Conservation (phyloP, 208 protist genomes). For the Phytomonas sp. region DNA sequence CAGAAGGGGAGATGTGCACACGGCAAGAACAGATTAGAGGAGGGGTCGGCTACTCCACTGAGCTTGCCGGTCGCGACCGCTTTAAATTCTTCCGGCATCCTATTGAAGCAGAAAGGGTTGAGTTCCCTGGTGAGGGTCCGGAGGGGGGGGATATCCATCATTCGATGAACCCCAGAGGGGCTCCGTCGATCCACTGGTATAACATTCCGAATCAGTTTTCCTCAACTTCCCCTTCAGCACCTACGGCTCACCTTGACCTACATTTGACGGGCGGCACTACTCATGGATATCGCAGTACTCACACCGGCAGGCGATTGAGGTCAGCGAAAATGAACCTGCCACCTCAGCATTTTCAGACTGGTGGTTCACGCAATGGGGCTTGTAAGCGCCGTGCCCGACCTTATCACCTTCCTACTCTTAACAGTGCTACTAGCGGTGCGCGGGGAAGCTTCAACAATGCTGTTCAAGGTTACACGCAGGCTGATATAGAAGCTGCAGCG, state of each 20-base stretch:
- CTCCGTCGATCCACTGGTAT: neutral
- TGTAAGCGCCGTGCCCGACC: slow-evolving; percentile 14
- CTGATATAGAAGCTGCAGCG: neutral
- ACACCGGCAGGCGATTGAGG: neutral
- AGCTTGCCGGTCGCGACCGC: slow-evolving; percentile 79
- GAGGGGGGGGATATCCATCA: neutral
- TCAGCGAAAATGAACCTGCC: neutral
- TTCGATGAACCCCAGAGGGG: slow-evolving; percentile 1
- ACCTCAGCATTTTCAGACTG: neutral
- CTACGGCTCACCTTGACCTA: slow-evolving; percentile 2
- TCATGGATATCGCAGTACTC: neutral
- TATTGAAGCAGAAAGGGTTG: slow-evolving; percentile 37
- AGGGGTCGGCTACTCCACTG: slow-evolving; percentile 51
- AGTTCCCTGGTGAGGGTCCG: neutral
- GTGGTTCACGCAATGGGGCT: slow-evolving; percentile 4
- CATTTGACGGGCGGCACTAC: slow-evolving; percentile 7
- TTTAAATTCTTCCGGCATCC: slow-evolving; percentile 83
- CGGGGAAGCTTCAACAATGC: neutral
- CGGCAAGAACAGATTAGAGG: slow-evolving; percentile 18
- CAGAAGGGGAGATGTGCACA: slow-evolving; percentile 3
- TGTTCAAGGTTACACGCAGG: neutral
- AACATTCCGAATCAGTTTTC: slow-evolving; percentile 19
- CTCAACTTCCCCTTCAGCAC: slow-evolving; percentile 14
- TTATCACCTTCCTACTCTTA: slow-evolving; percentile 31
- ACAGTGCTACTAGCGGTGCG: neutral